Conservation (phyloP, 2,329 filamentous ascomycete genomes). For the Fusarium staphyleae region DNA sequence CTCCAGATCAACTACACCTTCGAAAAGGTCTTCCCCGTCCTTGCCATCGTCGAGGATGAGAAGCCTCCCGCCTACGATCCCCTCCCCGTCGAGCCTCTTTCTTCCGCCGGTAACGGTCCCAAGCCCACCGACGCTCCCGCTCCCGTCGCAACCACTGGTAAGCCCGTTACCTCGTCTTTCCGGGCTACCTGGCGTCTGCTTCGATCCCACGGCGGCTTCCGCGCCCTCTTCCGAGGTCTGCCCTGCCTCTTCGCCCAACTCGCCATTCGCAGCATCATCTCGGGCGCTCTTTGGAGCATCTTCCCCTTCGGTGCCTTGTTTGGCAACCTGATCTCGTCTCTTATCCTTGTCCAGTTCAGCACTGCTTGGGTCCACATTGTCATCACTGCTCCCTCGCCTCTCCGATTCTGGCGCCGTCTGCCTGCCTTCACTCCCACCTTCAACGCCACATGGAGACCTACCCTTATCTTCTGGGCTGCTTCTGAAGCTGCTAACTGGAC, state of each 20-base stretch:
- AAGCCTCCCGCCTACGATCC: conserved; percentile 62
- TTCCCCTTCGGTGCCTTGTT: conserved; percentile 53
- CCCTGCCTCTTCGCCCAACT: conserved; percentile 54
- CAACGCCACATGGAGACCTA: conserved; percentile 72
- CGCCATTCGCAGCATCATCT: conserved; percentile 49
- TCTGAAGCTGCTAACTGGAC: conserved; percentile 57
- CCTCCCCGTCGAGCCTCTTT: conserved; percentile 57
- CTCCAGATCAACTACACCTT: conserved; percentile 60
- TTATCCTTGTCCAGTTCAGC: conserved; percentile 71
- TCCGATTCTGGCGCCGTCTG: conserved; percentile 73
- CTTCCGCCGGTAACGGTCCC: conserved; percentile 36
- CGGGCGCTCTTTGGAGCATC: conserved; percentile 54
- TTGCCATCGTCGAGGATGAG: conserved; percentile 66
- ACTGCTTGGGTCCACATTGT: conserved; percentile 87
- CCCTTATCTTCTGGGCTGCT: conserved; percentile 67
- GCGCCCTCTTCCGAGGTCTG: conserved; percentile 74
- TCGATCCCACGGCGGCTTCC: conserved; percentile 66
- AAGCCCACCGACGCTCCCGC: conserved; percentile 45
- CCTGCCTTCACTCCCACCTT: conserved; percentile 69
- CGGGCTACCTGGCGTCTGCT: conserved; percentile 63
- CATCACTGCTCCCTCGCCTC: conserved; percentile 72
- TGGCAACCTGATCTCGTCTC: conserved; percentile 54
- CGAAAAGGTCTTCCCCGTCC: conserved; percentile 57
- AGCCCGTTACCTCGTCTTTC: conserved; percentile 57
- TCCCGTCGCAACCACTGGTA: conserved; percentile 24